These are phyloP conservation scores for Neopestalotiopsis sp. DNA, from an alignment of 2,329 filamentous ascomycete species.

Conservation along the genomic window DNA sequence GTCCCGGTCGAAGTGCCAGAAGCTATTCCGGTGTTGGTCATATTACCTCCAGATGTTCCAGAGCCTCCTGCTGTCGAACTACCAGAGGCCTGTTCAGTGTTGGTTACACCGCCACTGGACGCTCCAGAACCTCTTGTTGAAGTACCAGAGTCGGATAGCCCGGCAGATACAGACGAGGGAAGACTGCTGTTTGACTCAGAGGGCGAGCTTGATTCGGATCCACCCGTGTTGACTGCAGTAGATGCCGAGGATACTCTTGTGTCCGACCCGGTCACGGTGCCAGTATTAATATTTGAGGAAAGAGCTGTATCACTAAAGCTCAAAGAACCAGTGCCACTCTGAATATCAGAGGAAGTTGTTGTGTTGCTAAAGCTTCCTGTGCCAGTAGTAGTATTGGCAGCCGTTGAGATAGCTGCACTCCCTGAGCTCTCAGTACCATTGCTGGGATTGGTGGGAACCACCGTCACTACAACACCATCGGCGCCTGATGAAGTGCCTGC, in stretches of 20 bases:
- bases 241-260: neutral
- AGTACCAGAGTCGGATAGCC: neutral
- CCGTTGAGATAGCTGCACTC: no score
- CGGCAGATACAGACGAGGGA: neutral
- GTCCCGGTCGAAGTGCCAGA: no score
- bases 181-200: neutral
- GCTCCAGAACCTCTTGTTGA: no score
- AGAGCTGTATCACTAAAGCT: neutral
- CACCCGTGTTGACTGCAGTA: neutral
- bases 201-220: neutral
- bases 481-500: no score
- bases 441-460: no score
- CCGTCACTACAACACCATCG: no score
- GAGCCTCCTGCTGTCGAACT: no score
- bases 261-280: neutral
- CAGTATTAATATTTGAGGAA: neutral
- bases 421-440: no score
- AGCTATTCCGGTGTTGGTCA: no score
- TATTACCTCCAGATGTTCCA: no score
- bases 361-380: neutral
- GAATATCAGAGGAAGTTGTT: neutral
- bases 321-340: neutral
- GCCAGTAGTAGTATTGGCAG: neutral
- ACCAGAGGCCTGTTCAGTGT: no score
- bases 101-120: no score